Percentiles rank a stretch among this genome's conserved stretches.
Conservation (phyloP, 2,329 filamentous ascomycete species). For the Colletotrichum navitas region DNA sequence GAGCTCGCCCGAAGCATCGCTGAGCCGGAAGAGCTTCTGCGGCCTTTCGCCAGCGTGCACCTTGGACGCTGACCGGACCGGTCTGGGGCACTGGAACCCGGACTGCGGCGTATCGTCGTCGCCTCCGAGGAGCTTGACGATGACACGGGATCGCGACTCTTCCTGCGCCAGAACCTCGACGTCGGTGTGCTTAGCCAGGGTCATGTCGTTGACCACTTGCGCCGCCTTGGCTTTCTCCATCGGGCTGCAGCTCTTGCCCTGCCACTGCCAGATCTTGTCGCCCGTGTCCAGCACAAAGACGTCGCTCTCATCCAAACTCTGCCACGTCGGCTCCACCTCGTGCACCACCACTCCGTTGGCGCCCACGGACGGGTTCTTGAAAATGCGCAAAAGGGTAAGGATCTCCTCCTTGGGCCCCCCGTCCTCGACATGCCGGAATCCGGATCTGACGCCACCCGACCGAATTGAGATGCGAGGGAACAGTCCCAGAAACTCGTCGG, state of each 20-base stretch:
- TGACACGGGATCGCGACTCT: conserved; percentile 66
- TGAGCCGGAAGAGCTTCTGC: conserved; percentile 70
- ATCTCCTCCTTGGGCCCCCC: conserved; percentile 56
- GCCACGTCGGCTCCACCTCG: conserved; percentile 72
- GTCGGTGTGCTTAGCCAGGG: conserved; percentile 71
- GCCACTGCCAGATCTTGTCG: conserved; percentile 78
- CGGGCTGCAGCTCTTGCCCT: conserved; percentile 72
- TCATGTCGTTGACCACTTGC: conserved; percentile 75
- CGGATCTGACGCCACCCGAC: conserved; percentile 70
- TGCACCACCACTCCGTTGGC: conserved; percentile 68
- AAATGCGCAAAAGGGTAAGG: conserved; percentile 70
- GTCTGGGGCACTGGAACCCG: conserved; percentile 58
- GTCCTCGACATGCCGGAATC: conserved; percentile 73
- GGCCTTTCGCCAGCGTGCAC: conserved; percentile 43
- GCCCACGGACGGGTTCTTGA: conserved; percentile 67
- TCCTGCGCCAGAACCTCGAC: conserved; percentile 74
- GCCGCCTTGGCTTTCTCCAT: conserved; percentile 79
- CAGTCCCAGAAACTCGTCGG: conserved; percentile 69
- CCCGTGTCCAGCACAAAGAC: conserved; percentile 74
- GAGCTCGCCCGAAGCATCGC: conserved; percentile 69
- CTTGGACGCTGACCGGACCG: conserved; percentile 51
- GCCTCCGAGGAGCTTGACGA: conserved; percentile 69
- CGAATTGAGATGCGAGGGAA: conserved; percentile 73
- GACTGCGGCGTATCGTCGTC: conserved; percentile 54
- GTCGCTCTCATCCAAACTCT: conserved; percentile 73